Evolutionary conservation across 768 basidiomycete genomes (phyloP).

Genomic region (Rhizopogon rudus): DNA sequence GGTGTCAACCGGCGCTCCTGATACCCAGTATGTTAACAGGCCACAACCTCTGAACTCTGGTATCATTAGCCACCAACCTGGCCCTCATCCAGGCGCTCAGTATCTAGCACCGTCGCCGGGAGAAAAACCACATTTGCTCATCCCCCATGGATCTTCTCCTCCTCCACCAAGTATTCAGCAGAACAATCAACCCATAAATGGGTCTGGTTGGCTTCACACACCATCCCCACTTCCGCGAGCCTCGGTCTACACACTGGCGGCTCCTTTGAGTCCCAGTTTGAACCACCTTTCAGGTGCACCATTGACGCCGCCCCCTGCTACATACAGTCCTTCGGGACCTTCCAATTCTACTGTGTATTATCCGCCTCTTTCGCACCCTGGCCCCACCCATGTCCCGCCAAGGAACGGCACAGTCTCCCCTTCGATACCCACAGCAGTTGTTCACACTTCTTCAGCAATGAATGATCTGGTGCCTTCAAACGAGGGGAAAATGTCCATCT

Average conservation of each 20-base stretch:
- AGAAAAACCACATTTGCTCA: slow-evolving; percentile 40
- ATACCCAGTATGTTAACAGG: slow-evolving; percentile 31
- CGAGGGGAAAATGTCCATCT: slow-evolving; percentile 78
- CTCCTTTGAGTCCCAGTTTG: slow-evolving; percentile 1
- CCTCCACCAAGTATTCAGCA: slow-evolving; percentile 37
- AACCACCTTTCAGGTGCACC: background rate
- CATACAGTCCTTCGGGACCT: background rate
- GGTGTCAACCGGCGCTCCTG: slow-evolving; percentile 29
- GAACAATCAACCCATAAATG: slow-evolving; percentile 19
- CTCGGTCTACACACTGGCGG: background rate
- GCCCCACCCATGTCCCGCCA: slow-evolving; percentile 18
- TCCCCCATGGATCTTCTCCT: slow-evolving; percentile 37
- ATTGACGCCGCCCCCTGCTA: background rate
- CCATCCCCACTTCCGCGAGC: slow-evolving; percentile 28
- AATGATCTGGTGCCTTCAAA: slow-evolving; percentile 30
- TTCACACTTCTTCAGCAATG: slow-evolving; percentile 8
- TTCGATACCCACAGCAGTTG: slow-evolving; percentile 6
- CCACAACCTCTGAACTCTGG: slow-evolving; percentile 22
- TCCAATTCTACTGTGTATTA: background rate
- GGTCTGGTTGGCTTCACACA: slow-evolving; percentile 23
- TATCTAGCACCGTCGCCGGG: slow-evolving; percentile 3
- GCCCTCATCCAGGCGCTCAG: slow-evolving; percentile 29
- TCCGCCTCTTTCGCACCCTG: slow-evolving; percentile 23
- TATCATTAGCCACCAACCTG: slow-evolving; percentile 51
- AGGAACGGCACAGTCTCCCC: slow-evolving; percentile 20